Evolutionary conservation across 2,329 filamentous ascomycete species (phyloP), one percentile per base, ranked within the genome.

Genomic region (Pyricularia pennisetigena): DNA sequence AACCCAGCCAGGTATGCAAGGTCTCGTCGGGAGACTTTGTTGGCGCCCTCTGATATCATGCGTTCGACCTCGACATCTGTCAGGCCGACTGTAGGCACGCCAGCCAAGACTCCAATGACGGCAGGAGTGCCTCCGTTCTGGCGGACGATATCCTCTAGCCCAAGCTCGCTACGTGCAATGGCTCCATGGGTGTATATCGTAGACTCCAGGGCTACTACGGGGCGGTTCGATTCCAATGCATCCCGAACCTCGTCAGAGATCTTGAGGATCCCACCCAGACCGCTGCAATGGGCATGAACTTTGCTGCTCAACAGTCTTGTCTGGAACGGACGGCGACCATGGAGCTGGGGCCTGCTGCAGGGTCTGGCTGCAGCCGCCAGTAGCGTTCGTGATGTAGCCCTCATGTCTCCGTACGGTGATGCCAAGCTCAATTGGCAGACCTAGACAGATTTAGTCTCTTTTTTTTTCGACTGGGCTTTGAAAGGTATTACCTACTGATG

Each of bases 111-210:
- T 59, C 93, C 95, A 76, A 97, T 92, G 2, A 96, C 97, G 32
- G 95, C 95, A 2, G 95, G 95, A 16, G 97, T 85, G 20, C 85
- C 93, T 57, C 95, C 95, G 78, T 93, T 86, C 59, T 84, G 82
- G 64, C 95, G 90, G 66, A 98, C 91, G 59, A 96, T 84, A 14
- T 89, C 88, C 75, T 97, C 92, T 69, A 98, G 86, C 64, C 90
- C 85, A 24, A 87, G 80, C 64, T 85, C 83, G 41, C 88, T 86
- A 61, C 57, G 57, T n/a, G 92, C 92, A 16, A 99, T 83, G 26
- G 90, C 88, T 59, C 93, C 94, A 79, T 99, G 95, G 1, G 95
- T 99, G 79, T 99, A 98, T 73, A 99, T 98, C 4, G 95, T 97
- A 1, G 92, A 93, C 79, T 99, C 95, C 4, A 99, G 84, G 20